phyloP scores from a whole-genome alignment of 2,329 filamentous ascomycete species.

The Pseudogymnoascus sp. region DNA sequence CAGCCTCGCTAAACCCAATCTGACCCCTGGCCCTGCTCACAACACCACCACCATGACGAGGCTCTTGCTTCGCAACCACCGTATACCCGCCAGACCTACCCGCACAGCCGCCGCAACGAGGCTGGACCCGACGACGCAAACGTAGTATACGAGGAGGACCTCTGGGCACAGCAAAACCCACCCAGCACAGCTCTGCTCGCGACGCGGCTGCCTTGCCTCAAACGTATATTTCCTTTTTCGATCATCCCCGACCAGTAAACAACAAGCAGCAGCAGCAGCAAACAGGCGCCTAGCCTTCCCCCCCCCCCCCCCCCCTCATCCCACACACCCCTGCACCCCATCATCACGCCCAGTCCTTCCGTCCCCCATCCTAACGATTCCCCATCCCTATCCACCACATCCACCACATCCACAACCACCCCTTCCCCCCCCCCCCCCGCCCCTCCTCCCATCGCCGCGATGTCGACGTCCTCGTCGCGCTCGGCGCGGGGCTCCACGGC shows the following conservation, averaged over 20 bases:
- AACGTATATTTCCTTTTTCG: background rate
- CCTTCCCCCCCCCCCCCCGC: background rate
- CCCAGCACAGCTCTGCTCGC: background rate
- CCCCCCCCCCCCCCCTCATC: background rate
- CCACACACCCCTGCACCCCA: too few relatives aligned
- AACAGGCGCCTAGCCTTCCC: background rate
- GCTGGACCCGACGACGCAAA: background rate
- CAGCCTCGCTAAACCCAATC: background rate
- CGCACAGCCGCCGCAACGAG: background rate
- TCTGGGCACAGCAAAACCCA: background rate
- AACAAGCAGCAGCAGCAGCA: background rate
- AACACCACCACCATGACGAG: background rate
- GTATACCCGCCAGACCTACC: background rate
- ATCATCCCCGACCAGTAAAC: background rate
- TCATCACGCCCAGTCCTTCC: too few relatives aligned
- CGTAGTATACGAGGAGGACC: background rate
- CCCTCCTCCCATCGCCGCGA: conserved; percentile 3
- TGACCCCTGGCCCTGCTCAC: background rate
- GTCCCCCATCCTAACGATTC: background rate
- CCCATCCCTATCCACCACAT: too few relatives aligned
- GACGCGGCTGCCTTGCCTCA: background rate
- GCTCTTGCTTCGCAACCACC: background rate
- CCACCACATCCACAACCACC: background rate
- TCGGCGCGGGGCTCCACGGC: conserved; percentile 20
- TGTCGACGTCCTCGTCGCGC: conserved; percentile 25